Percentiles rank a stretch among this genome's conserved stretches.
Conservation (phyloP, 164 flowering plant species). For the Kalanchoe fedtschenkoi region DNA sequence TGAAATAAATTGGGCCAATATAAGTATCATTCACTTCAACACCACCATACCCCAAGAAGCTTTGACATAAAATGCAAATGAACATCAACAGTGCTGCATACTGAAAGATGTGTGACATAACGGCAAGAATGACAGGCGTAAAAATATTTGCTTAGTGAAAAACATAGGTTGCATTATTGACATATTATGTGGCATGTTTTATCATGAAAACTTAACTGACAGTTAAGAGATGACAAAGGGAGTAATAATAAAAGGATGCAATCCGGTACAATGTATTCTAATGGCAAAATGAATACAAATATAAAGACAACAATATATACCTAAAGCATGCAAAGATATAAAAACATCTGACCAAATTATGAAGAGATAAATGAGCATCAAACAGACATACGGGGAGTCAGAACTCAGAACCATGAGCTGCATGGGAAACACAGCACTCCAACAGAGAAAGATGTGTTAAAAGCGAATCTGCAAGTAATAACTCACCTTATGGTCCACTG, state of each 20-base stretch:
- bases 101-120: neutral
- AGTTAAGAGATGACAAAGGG: neutral
- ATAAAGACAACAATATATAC: neutral
- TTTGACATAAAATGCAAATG: too few species aligned
- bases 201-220: neutral
- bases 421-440: neutral
- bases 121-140: neutral
- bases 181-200: neutral
- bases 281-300: neutral
- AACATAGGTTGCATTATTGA: neutral
- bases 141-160: neutral
- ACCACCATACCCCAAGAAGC: too few species aligned
- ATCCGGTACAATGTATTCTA: neutral
- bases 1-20: too few species aligned
- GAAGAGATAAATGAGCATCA: neutral
- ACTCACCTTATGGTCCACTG: constrained; percentile 79
- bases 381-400: too few species aligned
- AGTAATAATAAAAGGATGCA: neutral
- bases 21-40: too few species aligned
- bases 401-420: neutral
- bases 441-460: neutral
- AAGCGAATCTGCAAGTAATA: neutral
- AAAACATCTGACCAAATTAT: neutral
- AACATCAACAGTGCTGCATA: too few species aligned
- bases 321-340: neutral